A percentile compares a stretch with the other conserved stretches of the same genome.
Evolutionary conservation across 2,329 filamentous ascomycete species (phyloP).

Genomic region (Parafenestella ontariensis): DNA sequence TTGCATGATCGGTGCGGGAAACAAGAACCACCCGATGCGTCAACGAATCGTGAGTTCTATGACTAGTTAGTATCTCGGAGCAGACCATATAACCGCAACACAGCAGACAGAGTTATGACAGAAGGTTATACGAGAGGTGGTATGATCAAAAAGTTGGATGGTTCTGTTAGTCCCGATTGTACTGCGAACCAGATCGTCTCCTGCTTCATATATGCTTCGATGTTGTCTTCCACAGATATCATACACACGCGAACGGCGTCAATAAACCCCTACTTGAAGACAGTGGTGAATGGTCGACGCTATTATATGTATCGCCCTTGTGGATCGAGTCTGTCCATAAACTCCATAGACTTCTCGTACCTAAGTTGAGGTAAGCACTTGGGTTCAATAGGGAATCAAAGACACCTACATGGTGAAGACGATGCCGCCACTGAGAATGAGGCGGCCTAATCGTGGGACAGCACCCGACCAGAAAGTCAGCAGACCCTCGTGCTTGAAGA

Average conservation of each 20-base stretch:
- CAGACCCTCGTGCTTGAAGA: slow-evolving; percentile 88
- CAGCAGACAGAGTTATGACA: neutral
- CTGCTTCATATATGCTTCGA: neutral
- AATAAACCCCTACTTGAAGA: neutral
- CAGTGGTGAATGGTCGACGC: neutral
- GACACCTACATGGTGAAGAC: slow-evolving; percentile 85
- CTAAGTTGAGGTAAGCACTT: slow-evolving; percentile 27
- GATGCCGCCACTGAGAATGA: slow-evolving; percentile 93
- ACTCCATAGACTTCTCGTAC: slow-evolving; percentile 96
- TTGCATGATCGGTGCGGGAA: neutral
- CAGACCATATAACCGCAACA: neutral
- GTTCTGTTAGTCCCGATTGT: no score
- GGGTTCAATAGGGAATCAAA: slow-evolving; percentile 14
- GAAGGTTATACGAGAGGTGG: no score
- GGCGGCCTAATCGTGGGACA: slow-evolving; percentile 78
- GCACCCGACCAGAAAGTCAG: slow-evolving; percentile 95
- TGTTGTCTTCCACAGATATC: neutral
- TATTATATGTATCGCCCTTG: slow-evolving; percentile 77
- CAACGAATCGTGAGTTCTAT: neutral
- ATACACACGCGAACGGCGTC: neutral
- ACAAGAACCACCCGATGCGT: neutral
- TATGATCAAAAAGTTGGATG: no score
- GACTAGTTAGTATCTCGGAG: neutral
- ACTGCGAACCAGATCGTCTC: neutral
- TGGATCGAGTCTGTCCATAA: slow-evolving; percentile 81